These are phyloP conservation scores for Jatropha multifida DNA, from an alignment of 441 rosid genomes.

Conservation along the genomic window DNA sequence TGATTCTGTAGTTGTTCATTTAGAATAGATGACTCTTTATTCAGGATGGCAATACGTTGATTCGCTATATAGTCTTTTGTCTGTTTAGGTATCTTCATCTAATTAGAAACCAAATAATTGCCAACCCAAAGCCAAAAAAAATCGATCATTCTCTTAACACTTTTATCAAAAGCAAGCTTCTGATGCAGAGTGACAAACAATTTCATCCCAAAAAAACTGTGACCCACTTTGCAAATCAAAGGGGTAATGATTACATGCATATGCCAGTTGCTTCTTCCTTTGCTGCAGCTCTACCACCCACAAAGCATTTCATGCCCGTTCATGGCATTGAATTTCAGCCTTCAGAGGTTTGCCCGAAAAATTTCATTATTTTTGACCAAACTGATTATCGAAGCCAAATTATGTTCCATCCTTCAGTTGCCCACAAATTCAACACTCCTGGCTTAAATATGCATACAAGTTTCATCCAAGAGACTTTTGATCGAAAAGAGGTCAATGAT, in stretches of 20 bases:
- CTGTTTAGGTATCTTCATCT: constrained; percentile 35
- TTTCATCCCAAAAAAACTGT: constrained; percentile 31
- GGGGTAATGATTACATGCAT: constrained; percentile 44
- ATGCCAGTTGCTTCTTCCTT: constrained; percentile 45
- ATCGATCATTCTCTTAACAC: constrained; percentile 23
- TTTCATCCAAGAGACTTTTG: constrained; percentile 40
- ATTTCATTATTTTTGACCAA: constrained; percentile 74
- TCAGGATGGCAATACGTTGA: constrained; percentile 41
- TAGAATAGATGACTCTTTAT: constrained; percentile 39
- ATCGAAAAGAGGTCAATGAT: constrained; percentile 30
- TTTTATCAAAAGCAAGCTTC: constrained; percentile 27
- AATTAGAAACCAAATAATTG: constrained; percentile 31
- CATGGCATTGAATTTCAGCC: constrained; percentile 76
- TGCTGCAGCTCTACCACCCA: constrained; percentile 49
- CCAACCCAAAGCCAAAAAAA: constrained; percentile 24
- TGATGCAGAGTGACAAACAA: constrained; percentile 57
- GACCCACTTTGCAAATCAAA: constrained; percentile 45
- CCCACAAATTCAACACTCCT: constrained; percentile 50
- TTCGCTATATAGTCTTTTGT: constrained; percentile 33
- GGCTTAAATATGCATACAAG: constrained; percentile 38
- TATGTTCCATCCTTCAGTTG: constrained; percentile 73
- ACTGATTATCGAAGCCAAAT: constrained; percentile 62
- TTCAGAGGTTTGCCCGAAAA: constrained; percentile 72
- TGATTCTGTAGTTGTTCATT: constrained; percentile 40
- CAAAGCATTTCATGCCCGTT: constrained; percentile 41